A percentile compares a stretch with the other conserved stretches of the same genome.
phyloP scores from a whole-genome alignment of 495 filamentous ascomycete genomes.

The Thermochaetoides thermophila region DNA sequence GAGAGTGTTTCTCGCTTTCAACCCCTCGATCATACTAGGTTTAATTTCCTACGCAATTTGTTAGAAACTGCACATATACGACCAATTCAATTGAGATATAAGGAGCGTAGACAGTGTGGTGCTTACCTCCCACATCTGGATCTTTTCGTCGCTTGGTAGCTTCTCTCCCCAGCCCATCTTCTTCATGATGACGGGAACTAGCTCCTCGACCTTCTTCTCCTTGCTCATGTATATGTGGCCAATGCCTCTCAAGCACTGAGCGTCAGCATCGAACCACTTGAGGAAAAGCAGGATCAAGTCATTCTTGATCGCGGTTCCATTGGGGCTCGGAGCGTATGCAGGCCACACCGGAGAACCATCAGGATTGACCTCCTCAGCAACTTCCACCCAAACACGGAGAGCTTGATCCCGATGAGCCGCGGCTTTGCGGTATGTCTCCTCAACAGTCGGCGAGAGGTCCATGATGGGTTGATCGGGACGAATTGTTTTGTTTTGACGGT shows the following conservation, averaged over 20 bases:
- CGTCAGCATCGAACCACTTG: constrained; percentile 73
- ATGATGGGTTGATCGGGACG: constrained; percentile 75
- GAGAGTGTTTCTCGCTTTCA: constrained; percentile 81
- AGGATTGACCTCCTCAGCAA: constrained; percentile 43
- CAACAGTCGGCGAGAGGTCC: constrained; percentile 64
- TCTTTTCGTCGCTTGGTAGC: constrained; percentile 32
- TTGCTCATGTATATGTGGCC: constrained; percentile 75
- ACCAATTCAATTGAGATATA: no score
- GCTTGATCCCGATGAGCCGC: constrained; percentile 47
- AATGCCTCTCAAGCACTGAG: constrained; percentile 59
- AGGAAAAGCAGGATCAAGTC: constrained; percentile 68
- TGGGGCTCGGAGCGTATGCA: constrained; percentile 32
- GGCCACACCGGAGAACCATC: constrained; percentile 60
- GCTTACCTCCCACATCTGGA: constrained; percentile 59
- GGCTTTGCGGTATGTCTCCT: constrained; percentile 53
- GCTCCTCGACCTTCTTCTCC: constrained; percentile 72
- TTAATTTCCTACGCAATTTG: constrained; percentile 63
- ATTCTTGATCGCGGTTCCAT: constrained; percentile 31
- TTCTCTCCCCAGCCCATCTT: constrained; percentile 76
- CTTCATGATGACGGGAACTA: constrained; percentile 65
- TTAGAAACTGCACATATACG: no score
- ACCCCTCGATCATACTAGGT: constrained; percentile 85
- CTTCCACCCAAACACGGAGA: constrained; percentile 80
- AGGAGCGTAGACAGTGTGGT: no score
- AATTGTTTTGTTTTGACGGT: constrained; percentile 92